A percentile compares a stretch with the other conserved stretches of the same genome.
Conservation (phyloP, 495 filamentous ascomycete genomes). For the Copromyces sp. region DNA sequence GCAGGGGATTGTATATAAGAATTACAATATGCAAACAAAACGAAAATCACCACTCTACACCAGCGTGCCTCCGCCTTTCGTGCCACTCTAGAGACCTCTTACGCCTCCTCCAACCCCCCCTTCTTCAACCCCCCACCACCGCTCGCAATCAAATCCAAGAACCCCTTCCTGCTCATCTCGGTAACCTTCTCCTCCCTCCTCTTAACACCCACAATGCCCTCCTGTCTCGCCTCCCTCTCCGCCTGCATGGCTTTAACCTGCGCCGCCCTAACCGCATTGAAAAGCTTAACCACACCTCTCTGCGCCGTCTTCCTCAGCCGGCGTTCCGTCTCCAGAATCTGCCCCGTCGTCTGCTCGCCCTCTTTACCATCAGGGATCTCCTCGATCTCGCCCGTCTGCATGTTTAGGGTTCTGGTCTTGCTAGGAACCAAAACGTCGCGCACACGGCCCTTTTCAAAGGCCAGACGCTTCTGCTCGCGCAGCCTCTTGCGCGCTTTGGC, state of each 20-base stretch:
- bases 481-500: conserved; percentile 66
- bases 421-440: conserved; percentile 61
- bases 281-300: conserved; percentile 85
- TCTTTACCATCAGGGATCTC: conserved; percentile 20
- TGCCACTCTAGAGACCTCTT: background rate
- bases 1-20: background rate
- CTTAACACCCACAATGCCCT: conserved; percentile 63
- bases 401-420: conserved; percentile 29
- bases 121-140: conserved; percentile 45
- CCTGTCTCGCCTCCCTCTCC: conserved; percentile 51
- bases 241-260: conserved; percentile 78
- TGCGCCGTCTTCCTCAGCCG: conserved; percentile 75
- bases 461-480: conserved; percentile 68
- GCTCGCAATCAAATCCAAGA: conserved; percentile 79
- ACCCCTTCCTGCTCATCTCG: conserved; percentile 94
- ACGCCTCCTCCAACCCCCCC: conserved; percentile 42
- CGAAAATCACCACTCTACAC: background rate
- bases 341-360: conserved; percentile 35
- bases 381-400: conserved; percentile 33
- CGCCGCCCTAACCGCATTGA: conserved; percentile 87
- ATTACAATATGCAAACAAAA: background rate
- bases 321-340: conserved; percentile 69
- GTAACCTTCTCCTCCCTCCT: conserved; percentile 73
- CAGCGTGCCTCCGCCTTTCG: no score
- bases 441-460: conserved; percentile 77